Base-by-base conservation (phyloP, 495 filamentous ascomycete genomes). In the Penicillium robsamsonii region DNA sequence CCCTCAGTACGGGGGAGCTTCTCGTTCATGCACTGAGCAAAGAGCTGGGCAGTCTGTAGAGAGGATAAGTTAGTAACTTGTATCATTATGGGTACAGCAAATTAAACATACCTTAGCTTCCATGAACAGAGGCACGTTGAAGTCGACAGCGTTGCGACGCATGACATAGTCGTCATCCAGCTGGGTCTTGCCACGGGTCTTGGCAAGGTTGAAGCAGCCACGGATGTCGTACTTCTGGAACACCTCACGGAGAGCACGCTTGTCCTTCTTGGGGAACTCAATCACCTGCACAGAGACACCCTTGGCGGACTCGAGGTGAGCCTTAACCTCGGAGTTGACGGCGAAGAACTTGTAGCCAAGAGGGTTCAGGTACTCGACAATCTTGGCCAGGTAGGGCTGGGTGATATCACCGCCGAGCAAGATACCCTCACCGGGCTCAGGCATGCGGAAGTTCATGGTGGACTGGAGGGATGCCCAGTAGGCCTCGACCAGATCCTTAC, bases 361-460 rank as follows among this genome's bases (percentile, higher is more conserved):
- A 22, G 94, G 93, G 15, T 84, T 78, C 47, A 98, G 77, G 74
- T 92, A 89, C 56, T 95, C 84, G 33, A 92, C 90, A 51, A 97
- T 86, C 56, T 79, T 77, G 33, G 84, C 77, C 50, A 98, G 79
- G 63, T 88, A 84, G 54, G 76, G 72, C 61, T 82, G 81, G 33
- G 66, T 69, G 29, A 85, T 78, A 70, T 97, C 89, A 61, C 94
- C 94, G 56, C 94, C 94, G 63, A 97, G 90, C 30, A 98, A 84
- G 56, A 98, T 83, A 71, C 94, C 94, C 76, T 96, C 90, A 62
- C 94, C 94, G 25, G 90, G 88, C 71, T 93, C 85, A 15, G 94
- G 94, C 53, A 96, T 79, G 55, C 91, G 88, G 87, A 98, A 98
- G 84, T 97, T 98, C 94, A 97, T 98, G 59, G 91, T 94, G 22